These are phyloP conservation scores for Annulohypoxylon nitens DNA, from an alignment of 495 filamentous ascomycete species.

Conservation along the genomic window DNA sequence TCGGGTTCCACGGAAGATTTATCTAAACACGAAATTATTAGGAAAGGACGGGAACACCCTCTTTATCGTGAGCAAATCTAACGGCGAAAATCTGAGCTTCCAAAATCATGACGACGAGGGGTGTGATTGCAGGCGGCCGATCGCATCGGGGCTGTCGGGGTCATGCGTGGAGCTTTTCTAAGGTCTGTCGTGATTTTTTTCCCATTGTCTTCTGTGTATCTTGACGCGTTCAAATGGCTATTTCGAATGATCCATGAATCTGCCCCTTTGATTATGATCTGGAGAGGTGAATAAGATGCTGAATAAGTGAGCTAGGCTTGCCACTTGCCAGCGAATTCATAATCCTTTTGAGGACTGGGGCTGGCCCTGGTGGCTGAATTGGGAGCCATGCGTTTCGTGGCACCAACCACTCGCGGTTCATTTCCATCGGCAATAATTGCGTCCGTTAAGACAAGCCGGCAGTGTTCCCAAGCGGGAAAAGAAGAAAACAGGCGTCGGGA, in stretches of 20 bases:
- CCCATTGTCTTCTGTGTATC: not conserved
- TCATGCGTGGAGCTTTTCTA: too few species aligned
- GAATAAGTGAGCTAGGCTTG: not conserved
- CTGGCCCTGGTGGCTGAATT: constrained; percentile 27
- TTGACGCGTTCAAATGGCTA: not conserved
- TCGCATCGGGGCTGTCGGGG: too few species aligned
- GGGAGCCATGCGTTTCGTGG: constrained; percentile 21
- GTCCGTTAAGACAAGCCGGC: constrained; percentile 29
- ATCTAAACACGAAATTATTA: too few species aligned
- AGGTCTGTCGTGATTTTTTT: too few species aligned
- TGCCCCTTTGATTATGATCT: constrained; percentile 4
- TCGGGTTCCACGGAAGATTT: too few species aligned
- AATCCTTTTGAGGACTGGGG: constrained; percentile 14
- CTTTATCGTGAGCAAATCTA: constrained; percentile 27
- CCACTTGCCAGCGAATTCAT: constrained; percentile 2
- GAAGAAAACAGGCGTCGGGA: constrained; percentile 34
- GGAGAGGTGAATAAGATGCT: not conserved
- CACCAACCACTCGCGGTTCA: constrained; percentile 22
- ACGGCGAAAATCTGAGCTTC: constrained; percentile 22
- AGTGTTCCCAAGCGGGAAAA: constrained; percentile 38
- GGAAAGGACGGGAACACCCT: too few species aligned
- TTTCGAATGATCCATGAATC: not conserved
- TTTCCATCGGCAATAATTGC: constrained; percentile 36
- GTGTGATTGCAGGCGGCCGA: constrained; percentile 36
- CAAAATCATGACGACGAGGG: constrained; percentile 47